Evolutionary conservation across 1,139 yeast genomes (phyloP).

Genomic region (Suhomyces taliae): DNA sequence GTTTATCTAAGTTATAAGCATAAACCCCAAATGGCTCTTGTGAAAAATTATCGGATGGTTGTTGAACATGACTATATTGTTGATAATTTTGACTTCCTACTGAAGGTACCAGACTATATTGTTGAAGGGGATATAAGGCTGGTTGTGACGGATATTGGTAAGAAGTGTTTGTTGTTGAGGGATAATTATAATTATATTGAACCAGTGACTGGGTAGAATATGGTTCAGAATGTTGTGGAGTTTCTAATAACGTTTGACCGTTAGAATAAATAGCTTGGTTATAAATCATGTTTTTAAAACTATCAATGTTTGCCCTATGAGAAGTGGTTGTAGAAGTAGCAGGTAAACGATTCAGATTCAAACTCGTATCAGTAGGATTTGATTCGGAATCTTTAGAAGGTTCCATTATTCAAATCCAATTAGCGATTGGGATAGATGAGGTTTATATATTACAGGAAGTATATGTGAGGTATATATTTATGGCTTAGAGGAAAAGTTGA

Average conservation of each 20-base stretch:
- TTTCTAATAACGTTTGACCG: slow-evolving; percentile 1
- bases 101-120: neutral
- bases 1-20: slow-evolving; percentile 1
- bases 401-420: neutral
- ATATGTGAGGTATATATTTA: slow-evolving; percentile 1
- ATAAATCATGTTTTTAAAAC: slow-evolving; percentile 4
- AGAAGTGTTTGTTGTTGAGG: neutral
- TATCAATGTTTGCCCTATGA: slow-evolving; percentile 5
- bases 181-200: neutral
- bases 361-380: neutral
- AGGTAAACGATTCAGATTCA: neutral
- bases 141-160: neutral
- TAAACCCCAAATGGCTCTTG: slow-evolving; percentile 1
- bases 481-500: slow-evolving; percentile 3
- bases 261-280: neutral
- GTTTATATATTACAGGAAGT: neutral
- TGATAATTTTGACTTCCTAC: neutral
- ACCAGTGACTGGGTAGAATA: neutral
- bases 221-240: slow-evolving; percentile 2
- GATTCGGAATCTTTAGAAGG: slow-evolving; percentile 4
- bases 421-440: neutral
- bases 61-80: neutral
- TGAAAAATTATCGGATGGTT: neutral
- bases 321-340: neutral
- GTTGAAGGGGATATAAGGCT: neutral